Evolutionary conservation across 331 rosid genomes (phyloP), one percentile per base, ranked within the genome.

Genomic region (Acacia concinna): DNA sequence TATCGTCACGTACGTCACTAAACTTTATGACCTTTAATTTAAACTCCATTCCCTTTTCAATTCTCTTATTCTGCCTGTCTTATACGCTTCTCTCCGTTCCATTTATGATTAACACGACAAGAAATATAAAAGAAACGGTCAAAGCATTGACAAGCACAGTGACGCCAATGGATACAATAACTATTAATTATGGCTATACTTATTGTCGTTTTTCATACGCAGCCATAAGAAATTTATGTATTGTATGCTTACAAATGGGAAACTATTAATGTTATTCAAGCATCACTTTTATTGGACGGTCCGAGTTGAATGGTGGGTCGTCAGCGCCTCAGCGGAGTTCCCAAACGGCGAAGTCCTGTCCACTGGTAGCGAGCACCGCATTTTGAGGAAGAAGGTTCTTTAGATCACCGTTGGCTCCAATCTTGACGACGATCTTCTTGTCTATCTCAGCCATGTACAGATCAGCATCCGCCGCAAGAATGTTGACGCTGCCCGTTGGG

Each of bases 311-410:
- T 68, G 13, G 25, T n/a, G 8, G 21, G 3, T 0, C 17, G 9
- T 52, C 73, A 68, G 21, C 15, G 35, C 17, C 3, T 52, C 73
- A 68, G 21, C 15, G 35, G 23, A 68, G 74, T 77, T 86, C 95
- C 97, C 93, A 90, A 15, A 90, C 92, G 51, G 89, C 89, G 13
- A 77, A 90, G 63, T 92, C 87, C 21, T 81, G 64, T 65, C 97
- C 95, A 70, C 52, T 34, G 8, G 87, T 63, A 27, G 89, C 87
- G 18, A 87, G 69, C 25, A 73, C 68, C 18, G 73, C 89, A 21
- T 88, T 87, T 12, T 81, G 66, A 17, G 96, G 97, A 77, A 89
- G 76, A 65, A 90, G 86, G 79, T 86, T 85, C 13, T 89, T 81
- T 46, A 90, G 86, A 65, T 76, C 85, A 35, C 0, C 0, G 34